Base-by-base conservation (phyloP, 2,329 filamentous ascomycete species). In the Whalleya microplaca region DNA sequence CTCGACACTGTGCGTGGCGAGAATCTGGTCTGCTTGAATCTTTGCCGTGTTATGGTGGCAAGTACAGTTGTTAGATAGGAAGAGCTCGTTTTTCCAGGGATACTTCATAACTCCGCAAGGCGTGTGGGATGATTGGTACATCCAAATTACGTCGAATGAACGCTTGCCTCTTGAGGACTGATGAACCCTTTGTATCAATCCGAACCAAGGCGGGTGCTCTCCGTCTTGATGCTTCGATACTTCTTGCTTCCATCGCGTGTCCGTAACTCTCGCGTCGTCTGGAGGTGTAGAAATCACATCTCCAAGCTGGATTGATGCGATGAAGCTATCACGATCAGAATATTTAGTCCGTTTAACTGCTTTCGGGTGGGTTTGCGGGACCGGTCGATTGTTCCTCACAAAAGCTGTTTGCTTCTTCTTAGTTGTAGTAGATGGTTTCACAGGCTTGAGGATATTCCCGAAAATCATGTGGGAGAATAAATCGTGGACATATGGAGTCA, bases 61-160 rank as follows among this genome's bases (percentile, higher is more conserved):
- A 1, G 87, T 89, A 72, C 91, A 94, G 56, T 92, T 85, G 48
- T 92, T 84, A 0, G 87, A 91, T 0, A 94, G 72, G 59, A 95
- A 95, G 0, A 95, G 72, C 71, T 96, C 91, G 49, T 92, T 90
- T 0, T 73, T 59, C 71, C 84, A 87, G 0, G 88, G 87, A 63
- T 94, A 96, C 9, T 79, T 80, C 72, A 87, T 86, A 5, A 81
- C 74, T 0, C 80, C 83, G 43, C 92, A 90, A 0, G 87, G 82
- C 0, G 91, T 95, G 51, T 95, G 87, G 0, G 78, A 76, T 0
- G 90, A 83, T 2, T 83, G 78, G 63, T 93, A 94, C 0, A 95
- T 76, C 90, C 90, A 95, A 1, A 89, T 78, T 0, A 92, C 82
- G 52, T 87, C 80, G 10, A 92, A 84, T 1, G 75, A 74, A 0